Evolutionary conservation across 78 protist genomes (phyloP).

Genomic region (Dictyostelium intermedium): DNA sequence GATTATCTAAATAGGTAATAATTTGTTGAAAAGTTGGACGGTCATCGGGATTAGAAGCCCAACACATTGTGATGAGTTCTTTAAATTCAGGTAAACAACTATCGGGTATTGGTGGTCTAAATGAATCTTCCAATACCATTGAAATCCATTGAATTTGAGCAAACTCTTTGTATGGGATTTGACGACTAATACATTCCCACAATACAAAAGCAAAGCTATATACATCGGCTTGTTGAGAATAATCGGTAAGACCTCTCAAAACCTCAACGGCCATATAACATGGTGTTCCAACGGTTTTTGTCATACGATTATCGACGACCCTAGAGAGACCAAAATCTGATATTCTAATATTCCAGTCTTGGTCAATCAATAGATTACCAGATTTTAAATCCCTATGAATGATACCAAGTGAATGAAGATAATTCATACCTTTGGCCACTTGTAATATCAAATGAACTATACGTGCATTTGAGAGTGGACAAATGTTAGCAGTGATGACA

Average conservation of each 20-base stretch:
- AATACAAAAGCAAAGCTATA: constrained; percentile 41
- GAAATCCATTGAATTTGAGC: constrained; percentile 34
- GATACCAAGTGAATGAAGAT: constrained; percentile 72
- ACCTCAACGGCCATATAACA: constrained; percentile 73
- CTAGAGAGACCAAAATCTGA: constrained; percentile 52
- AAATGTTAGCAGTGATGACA: constrained; percentile 17
- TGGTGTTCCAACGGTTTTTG: constrained; percentile 52
- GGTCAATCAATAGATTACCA: constrained; percentile 52
- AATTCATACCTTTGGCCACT: constrained; percentile 40
- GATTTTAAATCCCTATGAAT: constrained; percentile 74
- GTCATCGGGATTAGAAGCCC: background rate
- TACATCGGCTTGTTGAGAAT: constrained; percentile 50
- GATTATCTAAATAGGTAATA: background rate
- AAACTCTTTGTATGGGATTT: constrained; percentile 41
- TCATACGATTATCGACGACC: constrained; percentile 33
- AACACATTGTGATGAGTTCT: constrained; percentile 2
- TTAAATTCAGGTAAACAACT: constrained; percentile 42
- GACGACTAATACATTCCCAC: constrained; percentile 56
- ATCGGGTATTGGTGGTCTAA: constrained; percentile 39
- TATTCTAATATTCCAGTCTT: constrained; percentile 58
- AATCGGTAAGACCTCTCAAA: constrained; percentile 14
- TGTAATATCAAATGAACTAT: constrained; percentile 49
- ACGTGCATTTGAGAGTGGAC: constrained; percentile 46
- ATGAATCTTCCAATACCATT: constrained; percentile 23
- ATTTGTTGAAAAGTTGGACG: constrained; percentile 45